Evolutionary conservation across 257 asterid genomes (phyloP).

Genomic region (Eucommia ulmoides): DNA sequence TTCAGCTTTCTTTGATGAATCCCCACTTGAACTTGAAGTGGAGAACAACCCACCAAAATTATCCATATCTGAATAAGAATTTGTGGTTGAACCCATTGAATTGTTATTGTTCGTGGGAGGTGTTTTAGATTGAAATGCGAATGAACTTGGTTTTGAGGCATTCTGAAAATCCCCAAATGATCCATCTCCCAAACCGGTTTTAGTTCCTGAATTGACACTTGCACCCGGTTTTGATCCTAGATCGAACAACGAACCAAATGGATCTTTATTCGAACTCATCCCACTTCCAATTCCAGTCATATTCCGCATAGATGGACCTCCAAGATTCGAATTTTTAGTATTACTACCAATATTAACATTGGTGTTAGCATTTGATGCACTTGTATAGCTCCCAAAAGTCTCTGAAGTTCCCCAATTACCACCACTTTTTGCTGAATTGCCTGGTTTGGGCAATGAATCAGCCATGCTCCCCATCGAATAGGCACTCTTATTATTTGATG

Average conservation of each 20-base stretch:
- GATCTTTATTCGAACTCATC: constrained; percentile 48
- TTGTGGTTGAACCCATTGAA: constrained; percentile 27
- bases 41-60: constrained; percentile 48
- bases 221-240: constrained; percentile 36
- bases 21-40: constrained; percentile 23
- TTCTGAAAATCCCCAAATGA: constrained; percentile 52
- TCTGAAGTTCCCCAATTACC: constrained; percentile 31
- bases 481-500: constrained; percentile 21
- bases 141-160: constrained; percentile 30
- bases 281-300: constrained; percentile 39
- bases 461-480: constrained; percentile 62
- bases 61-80: constrained; percentile 26
- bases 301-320: constrained; percentile 44
- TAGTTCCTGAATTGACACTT: constrained; percentile 32
- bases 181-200: constrained; percentile 24
- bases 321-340: constrained; percentile 30
- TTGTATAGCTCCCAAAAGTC: constrained; percentile 16
- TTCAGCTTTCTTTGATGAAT: constrained; percentile 15
- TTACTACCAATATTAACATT: constrained; percentile 31
- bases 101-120: constrained; percentile 18
- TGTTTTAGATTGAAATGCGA: constrained; percentile 24
- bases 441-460: constrained; percentile 56
- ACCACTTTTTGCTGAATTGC: constrained; percentile 19
- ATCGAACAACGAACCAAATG: constrained; percentile 74
- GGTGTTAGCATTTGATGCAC: constrained; percentile 25